Conservation (phyloP, 2,329 filamentous ascomycete genomes). For the Meredithiella fracta region DNA sequence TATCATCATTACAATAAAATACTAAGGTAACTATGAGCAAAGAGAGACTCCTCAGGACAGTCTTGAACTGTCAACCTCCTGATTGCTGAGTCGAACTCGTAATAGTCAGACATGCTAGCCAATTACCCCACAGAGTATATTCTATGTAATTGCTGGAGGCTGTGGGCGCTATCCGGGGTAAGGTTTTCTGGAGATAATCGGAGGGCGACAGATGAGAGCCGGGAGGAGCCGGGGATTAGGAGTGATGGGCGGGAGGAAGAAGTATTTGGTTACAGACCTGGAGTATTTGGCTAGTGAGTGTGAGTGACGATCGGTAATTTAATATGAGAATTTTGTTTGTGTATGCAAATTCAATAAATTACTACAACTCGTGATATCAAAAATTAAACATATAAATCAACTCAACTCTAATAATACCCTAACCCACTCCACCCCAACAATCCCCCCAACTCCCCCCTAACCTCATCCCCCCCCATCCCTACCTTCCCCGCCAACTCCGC, state of each 20-base stretch:
- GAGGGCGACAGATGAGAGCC: too few species aligned
- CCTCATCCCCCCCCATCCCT: constrained; percentile 46
- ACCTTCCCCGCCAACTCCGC: constrained; percentile 59
- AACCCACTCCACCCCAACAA: constrained; percentile 48
- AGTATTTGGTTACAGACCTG: too few species aligned
- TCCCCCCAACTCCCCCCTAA: constrained; percentile 52
- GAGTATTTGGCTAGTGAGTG: too few species aligned
- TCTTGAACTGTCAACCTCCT: constrained; percentile 3
- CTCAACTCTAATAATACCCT: constrained; percentile 25
- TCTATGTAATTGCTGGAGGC: not conserved
- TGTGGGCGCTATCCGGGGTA: not conserved
- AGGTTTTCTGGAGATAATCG: too few species aligned
- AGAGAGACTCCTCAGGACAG: not conserved
- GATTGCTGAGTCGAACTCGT: constrained; percentile 16
- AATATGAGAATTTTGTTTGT: too few species aligned
- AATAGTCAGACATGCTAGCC: constrained; percentile 46
- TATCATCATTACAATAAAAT: not conserved
- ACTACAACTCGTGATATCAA: not conserved
- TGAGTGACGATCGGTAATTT: too few species aligned
- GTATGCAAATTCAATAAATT: not conserved
- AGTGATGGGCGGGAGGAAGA: not conserved
- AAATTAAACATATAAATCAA: not conserved
- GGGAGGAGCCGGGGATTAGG: too few species aligned
- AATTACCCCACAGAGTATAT: constrained; percentile 28
- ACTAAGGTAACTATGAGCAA: not conserved